Conservation (phyloP, 139 green algal genomes). For the Chlorella ohadii region DNA sequence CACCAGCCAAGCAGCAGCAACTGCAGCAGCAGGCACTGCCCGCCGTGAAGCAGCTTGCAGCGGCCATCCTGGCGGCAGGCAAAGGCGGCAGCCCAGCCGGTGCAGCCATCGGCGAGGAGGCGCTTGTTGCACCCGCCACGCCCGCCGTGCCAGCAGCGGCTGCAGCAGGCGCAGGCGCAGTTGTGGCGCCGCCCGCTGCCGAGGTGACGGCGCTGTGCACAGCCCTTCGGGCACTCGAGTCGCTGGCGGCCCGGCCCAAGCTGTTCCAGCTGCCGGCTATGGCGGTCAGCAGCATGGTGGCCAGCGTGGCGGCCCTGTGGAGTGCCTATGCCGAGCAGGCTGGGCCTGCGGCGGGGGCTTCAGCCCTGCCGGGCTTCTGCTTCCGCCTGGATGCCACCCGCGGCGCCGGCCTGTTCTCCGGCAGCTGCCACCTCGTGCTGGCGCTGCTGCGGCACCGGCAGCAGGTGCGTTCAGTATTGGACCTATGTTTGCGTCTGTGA, state of each 20-base stretch:
- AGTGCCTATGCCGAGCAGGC: conserved; percentile 3
- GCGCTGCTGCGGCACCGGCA: conserved; percentile 38
- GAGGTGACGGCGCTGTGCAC: conserved; percentile 36
- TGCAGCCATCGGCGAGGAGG: neutral
- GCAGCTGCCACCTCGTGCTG: conserved; percentile 32
- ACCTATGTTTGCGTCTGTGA: no score
- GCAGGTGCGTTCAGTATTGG: neutral
- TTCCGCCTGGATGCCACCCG: neutral
- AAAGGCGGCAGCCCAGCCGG: neutral
- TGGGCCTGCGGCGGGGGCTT: neutral
- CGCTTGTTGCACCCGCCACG: neutral
- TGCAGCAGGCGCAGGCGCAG: no score
- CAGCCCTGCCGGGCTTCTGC: conserved; percentile 5
- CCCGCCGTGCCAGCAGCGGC: neutral
- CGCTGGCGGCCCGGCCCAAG: conserved; percentile 27
- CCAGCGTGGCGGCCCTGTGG: conserved; percentile 6
- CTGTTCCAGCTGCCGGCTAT: conserved; percentile 8
- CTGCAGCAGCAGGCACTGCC: neutral
- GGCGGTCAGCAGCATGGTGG: conserved; percentile 8
- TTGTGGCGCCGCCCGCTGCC: neutral
- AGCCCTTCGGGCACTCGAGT: conserved; percentile 42
- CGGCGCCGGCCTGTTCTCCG: conserved; percentile 26
- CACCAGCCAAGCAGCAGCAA: neutral
- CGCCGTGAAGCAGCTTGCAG: neutral
- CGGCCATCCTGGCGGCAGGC: conserved; percentile 13